These are phyloP conservation scores for Rhodotorula toruloides DNA, from an alignment of 768 basidiomycete species.

Conservation along the genomic window DNA sequence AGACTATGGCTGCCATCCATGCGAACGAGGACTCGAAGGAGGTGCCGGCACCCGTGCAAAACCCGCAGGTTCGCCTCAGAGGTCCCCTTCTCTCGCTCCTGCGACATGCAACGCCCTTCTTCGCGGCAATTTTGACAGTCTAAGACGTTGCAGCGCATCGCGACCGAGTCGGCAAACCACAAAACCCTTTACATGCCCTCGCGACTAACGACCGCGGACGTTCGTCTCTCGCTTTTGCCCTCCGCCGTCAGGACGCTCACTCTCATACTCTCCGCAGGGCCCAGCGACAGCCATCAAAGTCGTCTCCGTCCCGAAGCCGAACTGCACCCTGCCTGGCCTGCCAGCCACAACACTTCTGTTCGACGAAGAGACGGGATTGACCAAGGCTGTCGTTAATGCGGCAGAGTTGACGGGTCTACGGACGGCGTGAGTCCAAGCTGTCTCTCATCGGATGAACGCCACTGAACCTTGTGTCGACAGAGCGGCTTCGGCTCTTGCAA, in stretches of 20 bases:
- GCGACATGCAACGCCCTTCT: not conserved
- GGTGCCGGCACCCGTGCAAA: conserved; percentile 10
- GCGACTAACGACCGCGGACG: conserved; percentile 27
- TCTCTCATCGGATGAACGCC: too few relatives aligned
- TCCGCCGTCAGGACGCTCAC: too few relatives aligned
- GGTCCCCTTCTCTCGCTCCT: not conserved
- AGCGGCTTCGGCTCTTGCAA: conserved; percentile 31
- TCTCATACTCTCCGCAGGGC: conserved; percentile 1
- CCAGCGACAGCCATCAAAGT: conserved; percentile 37
- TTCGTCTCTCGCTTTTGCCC: not conserved
- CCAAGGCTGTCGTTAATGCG: conserved; percentile 35
- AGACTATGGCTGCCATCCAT: conserved; percentile 27
- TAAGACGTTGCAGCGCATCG: conserved; percentile 23
- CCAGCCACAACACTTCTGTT: conserved; percentile 38
- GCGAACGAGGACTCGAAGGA: too few relatives aligned
- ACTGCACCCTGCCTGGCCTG: conserved; percentile 19
- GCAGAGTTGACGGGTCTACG: conserved; percentile 40
- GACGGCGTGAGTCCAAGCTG: conserved; percentile 34
- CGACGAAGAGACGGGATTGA: conserved; percentile 34
- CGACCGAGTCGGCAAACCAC: conserved; percentile 11
- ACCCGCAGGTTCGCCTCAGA: conserved; percentile 22
- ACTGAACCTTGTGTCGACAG: conserved; percentile 6
- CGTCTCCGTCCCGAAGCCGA: conserved; percentile 33
- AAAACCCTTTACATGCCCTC: conserved; percentile 38
- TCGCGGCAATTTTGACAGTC: too few relatives aligned